phyloP scores from a whole-genome alignment of 306 rosid genomes.

The Fragaria ananassa region DNA sequence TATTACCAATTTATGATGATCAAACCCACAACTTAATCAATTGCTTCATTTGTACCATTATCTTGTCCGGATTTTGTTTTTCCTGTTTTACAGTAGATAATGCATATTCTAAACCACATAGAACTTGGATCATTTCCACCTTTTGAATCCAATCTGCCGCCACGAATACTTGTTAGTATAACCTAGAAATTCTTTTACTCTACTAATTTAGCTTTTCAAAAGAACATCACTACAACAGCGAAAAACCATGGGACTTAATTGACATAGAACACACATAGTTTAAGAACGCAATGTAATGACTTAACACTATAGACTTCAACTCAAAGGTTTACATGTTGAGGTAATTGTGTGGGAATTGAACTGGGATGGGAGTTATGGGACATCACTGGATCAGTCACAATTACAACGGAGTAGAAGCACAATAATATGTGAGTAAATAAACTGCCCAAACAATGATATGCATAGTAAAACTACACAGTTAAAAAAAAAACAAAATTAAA shows the following conservation, averaged over 20 bases:
- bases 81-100: no score
- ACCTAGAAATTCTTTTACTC: neutral
- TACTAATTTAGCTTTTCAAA: neutral
- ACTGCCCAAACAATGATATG: neutral
- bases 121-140: constrained; percentile 22
- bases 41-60: constrained; percentile 5
- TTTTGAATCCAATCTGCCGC: neutral
- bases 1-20: neutral
- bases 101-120: constrained; percentile 14
- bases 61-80: no score
- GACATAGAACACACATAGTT: neutral
- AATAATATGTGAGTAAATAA: neutral
- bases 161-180: neutral
- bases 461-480: neutral
- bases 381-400: neutral
- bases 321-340: neutral
- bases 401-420: neutral
- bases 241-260: neutral
- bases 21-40: neutral
- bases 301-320: neutral
- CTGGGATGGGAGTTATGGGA: neutral
- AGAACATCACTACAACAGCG: neutral
- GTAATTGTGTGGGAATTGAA: neutral
- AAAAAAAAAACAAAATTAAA: neutral
- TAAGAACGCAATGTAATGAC: neutral